A percentile compares a stretch with the other conserved stretches of the same genome.
phyloP scores from a whole-genome alignment of 1,284 basidiomycete species.

The Heterobasidion annosum region DNA sequence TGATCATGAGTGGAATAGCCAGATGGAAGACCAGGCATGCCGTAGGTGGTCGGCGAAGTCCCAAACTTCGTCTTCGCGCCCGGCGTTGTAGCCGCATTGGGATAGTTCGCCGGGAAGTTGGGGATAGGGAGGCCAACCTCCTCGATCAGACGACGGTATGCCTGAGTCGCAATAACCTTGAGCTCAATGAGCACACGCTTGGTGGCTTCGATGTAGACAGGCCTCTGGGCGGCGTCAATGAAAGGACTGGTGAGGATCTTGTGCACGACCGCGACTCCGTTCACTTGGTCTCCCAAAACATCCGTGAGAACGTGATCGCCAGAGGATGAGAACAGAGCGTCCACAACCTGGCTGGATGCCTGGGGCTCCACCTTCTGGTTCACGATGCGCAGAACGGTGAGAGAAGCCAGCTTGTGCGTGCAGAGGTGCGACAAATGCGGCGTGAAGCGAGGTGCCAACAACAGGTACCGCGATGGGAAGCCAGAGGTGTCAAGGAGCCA shows the following conservation, averaged over 20 bases:
- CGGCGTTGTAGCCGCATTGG: conserved; percentile 49
- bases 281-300: conserved; percentile 90
- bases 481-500: conserved; percentile 95
- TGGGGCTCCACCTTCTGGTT: conserved; percentile 87
- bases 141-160: conserved; percentile 89
- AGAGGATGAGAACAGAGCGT: conserved; percentile 79
- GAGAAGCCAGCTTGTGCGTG: conserved; percentile 94
- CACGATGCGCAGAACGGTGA: conserved; percentile 88
- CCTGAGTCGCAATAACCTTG: conserved; percentile 84
- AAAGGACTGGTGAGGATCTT: conserved; percentile 87
- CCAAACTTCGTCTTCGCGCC: conserved; percentile 50
- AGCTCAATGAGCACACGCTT: conserved; percentile 83
- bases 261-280: conserved; percentile 89
- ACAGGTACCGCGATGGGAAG: conserved; percentile 86
- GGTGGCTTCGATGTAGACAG: conserved; percentile 72
- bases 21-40: conserved; percentile 63
- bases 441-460: conserved; percentile 91
- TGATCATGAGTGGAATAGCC: conserved; percentile 76
- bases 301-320: conserved; percentile 88
- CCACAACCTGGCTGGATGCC: conserved; percentile 75
- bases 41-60: conserved; percentile 45
- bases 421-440: conserved; percentile 95
- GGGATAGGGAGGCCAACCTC: conserved; percentile 90
- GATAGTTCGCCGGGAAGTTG: conserved; percentile 73
- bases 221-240: conserved; percentile 65